A percentile compares a stretch with the other conserved stretches of the same genome.
These are phyloP conservation scores for Albugo laibachii DNA, from an alignment of 352 stramenopile species.

Conservation along the genomic window DNA sequence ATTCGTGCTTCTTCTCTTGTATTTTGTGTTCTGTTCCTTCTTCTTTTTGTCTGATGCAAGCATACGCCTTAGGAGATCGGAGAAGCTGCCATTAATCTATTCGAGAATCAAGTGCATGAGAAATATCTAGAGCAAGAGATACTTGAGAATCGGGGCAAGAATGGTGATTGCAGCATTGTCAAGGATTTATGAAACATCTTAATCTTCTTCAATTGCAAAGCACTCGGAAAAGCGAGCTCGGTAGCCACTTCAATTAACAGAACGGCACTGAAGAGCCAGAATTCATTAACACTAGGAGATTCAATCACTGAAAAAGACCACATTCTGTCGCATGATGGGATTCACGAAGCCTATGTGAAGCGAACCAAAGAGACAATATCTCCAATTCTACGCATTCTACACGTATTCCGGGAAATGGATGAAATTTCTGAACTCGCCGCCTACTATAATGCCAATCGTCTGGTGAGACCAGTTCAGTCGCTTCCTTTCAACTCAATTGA, in stretches of 20 bases:
- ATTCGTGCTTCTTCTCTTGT: conserved; percentile 39
- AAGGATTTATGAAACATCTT: neutral
- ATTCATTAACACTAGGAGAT: too few relatives aligned
- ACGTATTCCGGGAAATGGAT: conserved; percentile 54
- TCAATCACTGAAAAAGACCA: conserved; percentile 19
- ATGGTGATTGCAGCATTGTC: conserved; percentile 2
- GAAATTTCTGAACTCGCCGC: conserved; percentile 43
- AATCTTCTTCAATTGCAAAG: too few relatives aligned
- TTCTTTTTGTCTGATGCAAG: neutral
- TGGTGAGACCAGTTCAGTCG: conserved; percentile 15
- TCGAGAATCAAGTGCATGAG: conserved; percentile 58
- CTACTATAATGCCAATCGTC: conserved; percentile 62
- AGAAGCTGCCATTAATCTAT: conserved; percentile 36
- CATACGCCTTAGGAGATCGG: conserved; percentile 21
- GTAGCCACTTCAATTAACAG: too few relatives aligned
- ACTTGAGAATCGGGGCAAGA: conserved; percentile 32
- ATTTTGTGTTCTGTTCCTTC: neutral
- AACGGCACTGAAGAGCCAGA: too few relatives aligned
- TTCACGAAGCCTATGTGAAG: conserved; percentile 55
- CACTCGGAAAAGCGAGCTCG: too few relatives aligned
- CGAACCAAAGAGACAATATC: conserved; percentile 28
- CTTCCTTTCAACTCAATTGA: neutral
- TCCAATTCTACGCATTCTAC: conserved; percentile 48
- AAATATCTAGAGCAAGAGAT: conserved; percentile 63
- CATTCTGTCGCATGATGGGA: conserved; percentile 30